Evolutionary conservation across 768 basidiomycete species (phyloP), one percentile per base, ranked within the genome.

Genomic region (Collybia sp.): DNA sequence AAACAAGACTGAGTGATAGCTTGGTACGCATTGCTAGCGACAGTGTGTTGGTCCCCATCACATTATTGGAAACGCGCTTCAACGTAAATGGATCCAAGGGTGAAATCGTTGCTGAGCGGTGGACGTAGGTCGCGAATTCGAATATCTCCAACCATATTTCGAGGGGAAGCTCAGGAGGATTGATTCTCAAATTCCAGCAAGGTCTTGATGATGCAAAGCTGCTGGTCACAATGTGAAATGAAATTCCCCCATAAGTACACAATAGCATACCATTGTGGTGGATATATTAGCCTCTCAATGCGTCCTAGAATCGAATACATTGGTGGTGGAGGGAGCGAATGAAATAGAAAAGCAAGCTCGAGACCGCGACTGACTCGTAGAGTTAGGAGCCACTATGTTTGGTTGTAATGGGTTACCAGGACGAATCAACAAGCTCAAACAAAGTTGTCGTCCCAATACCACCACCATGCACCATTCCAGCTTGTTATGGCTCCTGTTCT

Each of bases 121-220:
- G 70, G 42, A 75, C 63, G 55, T 76, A 71, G 12, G 76, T 78
- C 5, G 75, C 72, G 55, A 76, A 77, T 45, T 76, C 69, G 57
- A 80, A 78, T 32, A 80, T 80, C 50, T 79, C 77, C 15, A 76
- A 63, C 73, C 75, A 77, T 33, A 80, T 54, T 48, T 80, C 77
- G 13, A 68, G 61, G 6, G 76, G 75, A n/a, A 77, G 60, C 40
- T 68, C 60, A 31, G 63, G 64, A 12, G 55, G 58, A n/a, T 58
- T 56, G 36, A 46, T 56, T 19, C 41, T 44, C 44, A 49, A 48
- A 25, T 33, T 46, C 19, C 40, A 51, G 25, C 38, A 30, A 2
- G 40, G 40, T n/a, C 10, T 44, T 12, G 46, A 36, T 15, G 32
- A 31, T 12, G 55, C 48, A 45, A 66, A 63, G 6, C 51, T 47